Conservation (phyloP, 805 yeast genomes). For the Sporopachydermia quercuum region DNA sequence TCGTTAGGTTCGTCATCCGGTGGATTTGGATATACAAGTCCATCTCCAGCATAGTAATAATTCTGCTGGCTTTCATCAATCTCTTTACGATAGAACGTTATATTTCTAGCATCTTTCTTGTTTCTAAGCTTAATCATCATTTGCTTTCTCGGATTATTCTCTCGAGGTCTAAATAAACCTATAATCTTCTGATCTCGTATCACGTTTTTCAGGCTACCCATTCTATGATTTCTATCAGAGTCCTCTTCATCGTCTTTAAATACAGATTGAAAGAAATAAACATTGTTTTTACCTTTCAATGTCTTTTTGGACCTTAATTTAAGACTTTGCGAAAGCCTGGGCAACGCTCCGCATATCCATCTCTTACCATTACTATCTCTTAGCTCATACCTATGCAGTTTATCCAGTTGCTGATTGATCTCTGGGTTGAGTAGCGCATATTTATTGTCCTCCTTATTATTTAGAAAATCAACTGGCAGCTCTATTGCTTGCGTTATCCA, state of each 20-base stretch:
- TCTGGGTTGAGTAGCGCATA: neutral
- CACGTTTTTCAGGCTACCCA: neutral
- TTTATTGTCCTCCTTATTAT: neutral
- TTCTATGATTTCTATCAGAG: too few relatives aligned
- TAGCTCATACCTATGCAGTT: slow-evolving; percentile 1
- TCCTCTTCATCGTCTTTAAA: neutral
- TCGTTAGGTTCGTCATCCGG: slow-evolving; percentile 27
- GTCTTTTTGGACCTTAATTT: neutral
- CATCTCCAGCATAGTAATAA: slow-evolving; percentile 2
- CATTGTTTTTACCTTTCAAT: neutral
- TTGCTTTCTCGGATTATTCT: neutral
- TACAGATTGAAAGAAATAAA: slow-evolving; percentile 2
- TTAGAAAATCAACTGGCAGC: neutral
- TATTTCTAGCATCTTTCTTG: neutral
- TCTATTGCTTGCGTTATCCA: slow-evolving; percentile 2
- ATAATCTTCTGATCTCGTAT: slow-evolving; percentile 1
- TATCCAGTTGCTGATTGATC: neutral
- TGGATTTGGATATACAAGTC: slow-evolving; percentile 11
- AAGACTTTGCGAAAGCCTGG: neutral
- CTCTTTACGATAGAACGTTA: slow-evolving; percentile 11
- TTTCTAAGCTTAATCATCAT: neutral
- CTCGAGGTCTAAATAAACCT: slow-evolving; percentile 2
- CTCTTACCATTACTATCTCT: slow-evolving; percentile 1
- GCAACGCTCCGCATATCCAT: slow-evolving; percentile 2
- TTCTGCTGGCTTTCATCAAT: slow-evolving; percentile 21